Base-by-base conservation (phyloP, 176 grass and related monocot species). In the Neostapfia colusana region DNA sequence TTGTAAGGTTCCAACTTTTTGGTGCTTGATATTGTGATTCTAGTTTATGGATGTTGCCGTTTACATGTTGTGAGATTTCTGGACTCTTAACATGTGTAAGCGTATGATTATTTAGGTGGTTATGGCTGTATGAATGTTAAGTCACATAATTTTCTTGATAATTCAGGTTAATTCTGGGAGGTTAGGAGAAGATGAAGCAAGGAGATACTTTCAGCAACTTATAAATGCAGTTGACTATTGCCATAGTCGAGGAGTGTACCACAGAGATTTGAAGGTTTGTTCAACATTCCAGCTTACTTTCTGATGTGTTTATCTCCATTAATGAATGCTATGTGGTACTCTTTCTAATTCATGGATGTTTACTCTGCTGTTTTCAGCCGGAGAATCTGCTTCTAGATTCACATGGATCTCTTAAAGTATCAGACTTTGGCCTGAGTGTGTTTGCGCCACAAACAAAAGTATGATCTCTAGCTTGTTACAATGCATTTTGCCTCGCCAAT, bases 181-280 rank as follows among this genome's bases (percentile, higher is more conserved):
- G 78, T 74, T 98, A 77, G 80, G 78, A 85, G 91, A 95, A 74
- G 95, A 92, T 82, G 89, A 98, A 74, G 95, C 91, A 40, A 90
- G 95, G 69, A 85, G 87, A 43, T 98, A 98, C 65, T 94, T 98
- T 69, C 95, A 98, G 53, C 95, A 98, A 81, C 87, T 98, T 74
- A 98, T 98, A 73, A 92, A 98, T 83, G 95, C 95, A 38, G 91
- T 95, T 39, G 95, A 98, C 82, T 98, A 98, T 57, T 95, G 95
- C 55, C 95, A 98, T 75, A 98, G 91, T 62, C 83, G 91, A 67
- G 89, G 91, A 79, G 95, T 98, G 70, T 98, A 86, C 79, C 95
- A 95, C 27, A 95, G 95, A 90, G 95, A 98, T 65, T 71, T 98
- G 41, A 98, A 98, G 91, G 95, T 98, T 77, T 77, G 70, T 16